Evolutionary conservation across 2,329 filamentous ascomycete species (phyloP).

Genomic region (Paramyrothecium sp.): DNA sequence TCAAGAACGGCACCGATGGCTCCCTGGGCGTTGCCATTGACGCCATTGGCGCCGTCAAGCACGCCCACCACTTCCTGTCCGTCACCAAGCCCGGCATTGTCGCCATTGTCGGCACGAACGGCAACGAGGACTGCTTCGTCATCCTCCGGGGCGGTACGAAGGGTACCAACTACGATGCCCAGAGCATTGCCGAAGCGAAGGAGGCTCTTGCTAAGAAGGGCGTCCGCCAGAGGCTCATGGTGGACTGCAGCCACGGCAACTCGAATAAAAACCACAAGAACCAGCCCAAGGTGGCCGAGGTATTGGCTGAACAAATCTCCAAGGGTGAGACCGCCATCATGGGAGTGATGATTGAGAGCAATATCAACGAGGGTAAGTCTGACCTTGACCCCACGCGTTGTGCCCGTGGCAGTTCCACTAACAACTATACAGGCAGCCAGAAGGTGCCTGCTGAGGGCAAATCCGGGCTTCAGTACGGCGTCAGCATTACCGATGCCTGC

Average conservation of each 20-base stretch:
- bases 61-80: conserved; percentile 94
- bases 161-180: conserved; percentile 89
- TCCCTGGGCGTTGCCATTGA: conserved; percentile 87
- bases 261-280: conserved; percentile 96
- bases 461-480: conserved; percentile 82
- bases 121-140: conserved; percentile 96
- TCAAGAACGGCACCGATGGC: conserved; percentile 99
- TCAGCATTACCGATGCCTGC: conserved; percentile 97
- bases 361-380: conserved; percentile 81
- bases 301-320: conserved; percentile 79
- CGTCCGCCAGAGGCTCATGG: conserved; percentile 79
- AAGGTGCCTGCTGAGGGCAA: conserved; percentile 89
- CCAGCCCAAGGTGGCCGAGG: conserved; percentile 87
- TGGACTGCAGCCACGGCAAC: conserved; percentile 97
- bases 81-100: conserved; percentile 96
- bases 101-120: conserved; percentile 89
- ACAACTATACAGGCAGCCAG: conserved; percentile 65
- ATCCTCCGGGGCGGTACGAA: conserved; percentile 90
- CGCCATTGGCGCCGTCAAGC: conserved; percentile 87
- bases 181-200: conserved; percentile 83
- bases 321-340: conserved; percentile 84
- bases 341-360: conserved; percentile 98
- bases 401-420: conserved; percentile 12
- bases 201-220: conserved; percentile 72
- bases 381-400: background rate